Percentiles rank a stretch among this genome's conserved stretches.
phyloP scores from a whole-genome alignment of 768 basidiomycete genomes.

The Calocybe gangraenosa region DNA sequence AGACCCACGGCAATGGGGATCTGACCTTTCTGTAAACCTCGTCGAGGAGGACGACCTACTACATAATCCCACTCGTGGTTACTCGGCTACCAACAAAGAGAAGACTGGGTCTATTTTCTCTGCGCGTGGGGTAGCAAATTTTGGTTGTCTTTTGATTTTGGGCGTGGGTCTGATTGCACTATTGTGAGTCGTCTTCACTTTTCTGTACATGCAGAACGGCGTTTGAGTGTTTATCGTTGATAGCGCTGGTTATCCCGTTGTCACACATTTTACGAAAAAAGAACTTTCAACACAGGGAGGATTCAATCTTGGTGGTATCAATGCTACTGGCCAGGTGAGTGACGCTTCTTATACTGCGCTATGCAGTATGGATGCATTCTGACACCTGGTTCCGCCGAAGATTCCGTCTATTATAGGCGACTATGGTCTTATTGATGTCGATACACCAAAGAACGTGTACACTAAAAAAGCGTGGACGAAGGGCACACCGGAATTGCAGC shows the following conservation, averaged over 20 bases:
- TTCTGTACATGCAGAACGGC: background rate
- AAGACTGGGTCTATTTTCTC: conserved; percentile 35
- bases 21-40: conserved; percentile 35
- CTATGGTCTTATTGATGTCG: conserved; percentile 49
- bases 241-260: conserved; percentile 36
- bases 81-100: conserved; percentile 12
- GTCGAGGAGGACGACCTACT: conserved; percentile 56
- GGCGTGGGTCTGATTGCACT: conserved; percentile 43
- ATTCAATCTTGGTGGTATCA: conserved; percentile 49
- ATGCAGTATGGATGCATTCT: no score
- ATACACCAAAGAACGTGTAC: conserved; percentile 53
- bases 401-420: conserved; percentile 57
- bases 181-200: conserved; percentile 47
- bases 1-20: conserved; percentile 54
- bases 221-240: background rate
- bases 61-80: conserved; percentile 50
- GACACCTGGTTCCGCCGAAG: no score
- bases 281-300: conserved; percentile 23
- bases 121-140: conserved; percentile 53
- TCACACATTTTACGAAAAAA: conserved; percentile 24
- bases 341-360: no score
- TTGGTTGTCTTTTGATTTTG: conserved; percentile 55
- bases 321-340: conserved; percentile 54
- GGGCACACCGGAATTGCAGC: conserved; percentile 39
- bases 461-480: conserved; percentile 54